Evolutionary conservation across 2,329 filamentous ascomycete species (phyloP), one percentile per base, ranked within the genome.

Genomic region (Ophiocordyceps camponoti-floridani): DNA sequence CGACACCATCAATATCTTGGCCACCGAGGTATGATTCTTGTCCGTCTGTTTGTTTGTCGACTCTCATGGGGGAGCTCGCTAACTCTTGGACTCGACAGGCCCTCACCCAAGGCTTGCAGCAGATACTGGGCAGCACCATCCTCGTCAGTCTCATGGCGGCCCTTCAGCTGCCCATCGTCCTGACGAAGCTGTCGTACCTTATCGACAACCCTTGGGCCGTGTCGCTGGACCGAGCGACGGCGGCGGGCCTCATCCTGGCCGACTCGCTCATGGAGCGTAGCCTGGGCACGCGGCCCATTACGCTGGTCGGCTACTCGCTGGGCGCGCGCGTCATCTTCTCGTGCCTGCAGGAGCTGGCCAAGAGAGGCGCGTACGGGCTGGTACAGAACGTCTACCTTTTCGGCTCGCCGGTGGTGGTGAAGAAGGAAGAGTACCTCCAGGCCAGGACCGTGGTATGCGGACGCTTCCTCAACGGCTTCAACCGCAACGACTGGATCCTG

Each of bases 171-270:
- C 91, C 91, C 2, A 76, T 98, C 40, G 81, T 95, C 27, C 67
- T 98, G 41, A 88, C 89, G 0, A 98, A 98, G 59, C 74, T 98
- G 10, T 79, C 89, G 1, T 98, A 98, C 57, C 72, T 98, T 18
- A 95, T 98, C 51, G 91, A 98, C 62, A 98, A 98, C 56, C 91
- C 91, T 0, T 98, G 91, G 91, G 86, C 83, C 26, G 88, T 95
- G n/a, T 96, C 91, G 1, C 74, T 94, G 43, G 86, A 91, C 54
- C 79, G 91, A 53, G 91, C 91, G 28, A 88, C 83, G 54, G 73
- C 84, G 46, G 85, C 89, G 8, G 91, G 91, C 3, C 73, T 94
- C 42, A 94, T 98, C 58, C 72, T 98, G 45, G 91, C 91, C 2
- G 91, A 98, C 61, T 95, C 89, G 0, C 68, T 98, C 31, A 84